A percentile compares a stretch with the other conserved stretches of the same genome.
Conservation (phyloP, 441 rosid species). For the Pelargonium citronellum region DNA sequence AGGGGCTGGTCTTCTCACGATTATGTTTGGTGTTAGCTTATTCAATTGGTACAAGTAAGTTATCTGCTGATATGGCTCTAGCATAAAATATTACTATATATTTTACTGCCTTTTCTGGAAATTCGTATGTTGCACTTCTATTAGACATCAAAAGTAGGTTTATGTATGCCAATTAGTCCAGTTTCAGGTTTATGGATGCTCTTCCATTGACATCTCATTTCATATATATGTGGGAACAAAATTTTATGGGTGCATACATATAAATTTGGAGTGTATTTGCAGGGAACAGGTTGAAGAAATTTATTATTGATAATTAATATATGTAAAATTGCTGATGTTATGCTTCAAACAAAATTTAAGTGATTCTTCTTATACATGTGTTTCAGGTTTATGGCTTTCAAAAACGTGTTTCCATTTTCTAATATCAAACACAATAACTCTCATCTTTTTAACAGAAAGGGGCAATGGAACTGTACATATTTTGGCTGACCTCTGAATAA, state of each 20-base stretch:
- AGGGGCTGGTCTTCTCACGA: slow-evolving; percentile 72
- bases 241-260: not conserved
- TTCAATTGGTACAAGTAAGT: slow-evolving; percentile 99
- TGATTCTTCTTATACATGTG: no score
- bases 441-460: no score
- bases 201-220: slow-evolving; percentile 3
- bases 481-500: no score
- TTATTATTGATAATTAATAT: not conserved
- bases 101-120: not conserved
- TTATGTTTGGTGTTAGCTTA: slow-evolving; percentile 80
- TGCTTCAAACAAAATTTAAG: not conserved
- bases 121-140: not conserved
- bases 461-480: no score
- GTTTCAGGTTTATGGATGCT: not conserved
- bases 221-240: not conserved
- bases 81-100: not conserved
- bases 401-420: no score
- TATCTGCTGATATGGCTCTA: slow-evolving; percentile 5
- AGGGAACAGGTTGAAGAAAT: slow-evolving; percentile 3
- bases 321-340: not conserved
- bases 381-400: no score
- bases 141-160: slow-evolving; percentile 1
- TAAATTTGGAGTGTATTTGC: not conserved
- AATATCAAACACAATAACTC: no score
- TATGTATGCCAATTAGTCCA: not conserved